Evolutionary conservation across 441 rosid genomes (phyloP), one percentile per base, ranked within the genome.

Genomic region (Populus hybrid): DNA sequence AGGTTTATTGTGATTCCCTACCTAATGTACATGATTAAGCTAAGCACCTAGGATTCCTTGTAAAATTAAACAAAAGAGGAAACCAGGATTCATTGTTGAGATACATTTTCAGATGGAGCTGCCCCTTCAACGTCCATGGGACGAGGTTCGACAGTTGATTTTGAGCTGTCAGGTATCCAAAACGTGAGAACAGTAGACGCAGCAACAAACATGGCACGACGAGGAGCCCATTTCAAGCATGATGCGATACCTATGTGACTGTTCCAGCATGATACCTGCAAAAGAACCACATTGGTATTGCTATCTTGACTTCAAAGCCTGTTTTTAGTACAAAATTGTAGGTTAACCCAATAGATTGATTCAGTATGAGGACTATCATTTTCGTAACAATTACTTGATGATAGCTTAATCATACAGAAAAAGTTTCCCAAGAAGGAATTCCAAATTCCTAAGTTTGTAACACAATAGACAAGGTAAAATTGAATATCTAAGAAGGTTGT

Each of bases 201-300:
- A 67, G 94, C 98, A 33, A 85, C 97, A 6, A 96, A 90, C 98
- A 96, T 90, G 61, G 84, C 95, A 65, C 98, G 84, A 23, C 94
- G 93, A 73, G 98, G 98, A 67, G 99, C 97, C 98, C 99, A 95
- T 79, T 94, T 94, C 89, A 96, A 83, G 88, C 97, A 92, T 5
- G 96, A 83, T 64, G 92, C 81, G 63, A 96, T 86, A 7, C 99
- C 98, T 68, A 92, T 89, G 80, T 90, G 88, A 84, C 92, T 92
- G 74, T 88, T 90, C 99, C 96, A 94, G 71, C 84, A 76, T 11
- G 92, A 90, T 78, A 96, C 94, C 98, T 94, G 86, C 79, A 61
- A 64, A 72, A 11, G 21, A 40, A 74, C 33, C 21, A 9, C 71
- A 38, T 1, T 1, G 3, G 7, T 18, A 33, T 36, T 68, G 33